Evolutionary conservation across 495 filamentous ascomycete species (phyloP).

Genomic region (Aspergillus bridgeri): DNA sequence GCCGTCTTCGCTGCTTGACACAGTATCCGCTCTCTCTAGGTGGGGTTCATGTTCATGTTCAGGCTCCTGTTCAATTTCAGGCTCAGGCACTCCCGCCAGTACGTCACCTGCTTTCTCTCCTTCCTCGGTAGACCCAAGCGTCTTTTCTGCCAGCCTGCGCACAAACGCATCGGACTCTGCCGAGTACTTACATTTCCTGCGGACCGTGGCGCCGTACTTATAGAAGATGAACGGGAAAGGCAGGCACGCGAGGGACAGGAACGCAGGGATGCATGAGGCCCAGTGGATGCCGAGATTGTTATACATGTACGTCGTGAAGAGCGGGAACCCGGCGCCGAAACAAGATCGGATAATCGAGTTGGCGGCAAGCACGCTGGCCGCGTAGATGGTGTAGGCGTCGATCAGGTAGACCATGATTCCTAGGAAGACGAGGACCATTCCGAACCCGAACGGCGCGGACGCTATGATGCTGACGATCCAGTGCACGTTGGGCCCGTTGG

Average conservation of each 20-base stretch:
- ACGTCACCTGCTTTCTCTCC: slow-evolving; percentile 1
- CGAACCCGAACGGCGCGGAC: slow-evolving; percentile 61
- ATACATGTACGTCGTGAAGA: slow-evolving; percentile 71
- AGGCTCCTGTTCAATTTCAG: neutral
- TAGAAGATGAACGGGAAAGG: slow-evolving; percentile 71
- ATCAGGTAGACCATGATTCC: slow-evolving; percentile 67
- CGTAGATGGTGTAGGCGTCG: slow-evolving; percentile 68
- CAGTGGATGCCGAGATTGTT: slow-evolving; percentile 64
- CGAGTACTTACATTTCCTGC: slow-evolving; percentile 63
- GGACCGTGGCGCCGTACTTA: slow-evolving; percentile 57
- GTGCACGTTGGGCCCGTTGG: slow-evolving; percentile 57
- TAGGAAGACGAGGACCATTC: slow-evolving; percentile 65
- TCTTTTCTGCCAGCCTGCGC: slow-evolving; percentile 18
- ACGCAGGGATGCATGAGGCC: slow-evolving; percentile 68
- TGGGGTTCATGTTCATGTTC: neutral
- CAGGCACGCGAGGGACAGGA: slow-evolving; percentile 61
- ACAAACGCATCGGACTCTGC: slow-evolving; percentile 50
- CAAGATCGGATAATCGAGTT: slow-evolving; percentile 59
- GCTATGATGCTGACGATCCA: slow-evolving; percentile 59
- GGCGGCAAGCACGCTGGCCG: slow-evolving; percentile 67
- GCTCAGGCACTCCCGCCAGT: neutral
- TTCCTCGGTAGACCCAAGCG: neutral
- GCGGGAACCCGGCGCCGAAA: slow-evolving; percentile 69
- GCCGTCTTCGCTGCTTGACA: neutral
- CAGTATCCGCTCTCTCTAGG: slow-evolving; percentile 6